Evolutionary conservation across 768 basidiomycete species (phyloP), one percentile per base, ranked within the genome.

Genomic region (Erythrobasidium yunnanense): DNA sequence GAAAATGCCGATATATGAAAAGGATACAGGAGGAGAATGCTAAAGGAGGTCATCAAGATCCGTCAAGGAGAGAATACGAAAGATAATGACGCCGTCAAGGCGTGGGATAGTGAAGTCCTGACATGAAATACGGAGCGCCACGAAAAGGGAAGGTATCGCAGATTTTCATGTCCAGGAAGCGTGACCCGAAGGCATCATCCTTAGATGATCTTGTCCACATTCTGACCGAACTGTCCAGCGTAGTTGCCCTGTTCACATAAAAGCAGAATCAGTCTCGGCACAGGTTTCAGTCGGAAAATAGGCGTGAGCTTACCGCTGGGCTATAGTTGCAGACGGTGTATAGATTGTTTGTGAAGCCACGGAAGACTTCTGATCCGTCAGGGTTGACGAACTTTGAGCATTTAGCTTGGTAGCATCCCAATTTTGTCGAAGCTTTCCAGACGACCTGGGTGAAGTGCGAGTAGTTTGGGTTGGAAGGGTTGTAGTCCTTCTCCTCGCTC

Each of bases 401-500:
- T 15, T 27, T 27, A 45, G 63, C 63, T 18, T 54, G 29, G 22
- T 35, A 53, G 51, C 63, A 65, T 3, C 63, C 63, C 5, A 65
- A 32, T 27, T 65, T 50, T 4, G 47, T 65, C 2, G 51, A 45
- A 25, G 25, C 32, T 45, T 65, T 65, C 63, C 63, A 65, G 22
- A 65, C 63, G 51, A 65, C 63, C 63, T 42, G 63, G 18, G 63
- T 65, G 30, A 65, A 65, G 51, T 65, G 63, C 4, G 63, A 65
- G 35, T 54, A 65, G 17, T 29, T 53, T 13, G 63, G 63, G 34
- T 38, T 65, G 29, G 25, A 6, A 18, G 63, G 63, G 52, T 65
- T 25, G 46, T 65, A 65, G 47, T 63, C 60, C 15, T 18, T 34
- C 30, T 63, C 60, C 46, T 63, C 60, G 2, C 47, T 29, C 60